Evolutionary conservation across 225 moss, liverwort and hornwort species (phyloP), one percentile per base, ranked within the genome.

Genomic region (Anthoceros angustus): DNA sequence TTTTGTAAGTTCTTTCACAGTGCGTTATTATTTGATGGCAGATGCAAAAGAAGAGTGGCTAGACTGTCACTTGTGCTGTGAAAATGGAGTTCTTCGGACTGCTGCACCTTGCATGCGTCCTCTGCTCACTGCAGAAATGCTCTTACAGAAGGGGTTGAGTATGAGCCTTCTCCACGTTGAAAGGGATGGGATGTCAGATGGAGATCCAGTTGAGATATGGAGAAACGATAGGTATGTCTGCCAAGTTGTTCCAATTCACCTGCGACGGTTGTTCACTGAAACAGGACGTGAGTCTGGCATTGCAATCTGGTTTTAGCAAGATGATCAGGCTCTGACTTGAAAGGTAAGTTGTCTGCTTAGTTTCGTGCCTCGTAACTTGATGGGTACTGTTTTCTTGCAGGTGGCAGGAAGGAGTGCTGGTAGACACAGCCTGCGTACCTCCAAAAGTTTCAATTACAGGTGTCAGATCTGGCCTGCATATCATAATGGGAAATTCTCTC

Each of bases 371-470:
- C 1, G 7, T 23, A 18, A 18, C 8, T 18, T 55, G 18, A 23
- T 12, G 71, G 67, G 62, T 72, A 39, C 75, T 71, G 72, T 25
- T 72, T 63, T 63, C 72, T 64, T 15, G 67, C 16, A 67, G 69
- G 66, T 79, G 75, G 75, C 71, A 72, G 66, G 75, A 70, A 70
- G 78, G 78, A 41, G 32, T 25, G 18, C 67, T 72, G 23, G 23
- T 62, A 50, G 55, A 62, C 61, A 62, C 40, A 62, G 63, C 66
- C 60, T 69, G 55, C 63, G 72, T 70, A 39, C 18, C 61, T 40
- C 69, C 75, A 16, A 69, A 49, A 7, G 72, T 79, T 43, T 66
- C 74, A 41, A 24, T 32, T 11, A 60, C 62, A 67, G 41, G 40
- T 32, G 12, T 10, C 7, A 7, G 18, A 3, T 8, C 23, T 55